Percentiles rank a stretch among this genome's conserved stretches.
phyloP scores from a whole-genome alignment of 2,329 filamentous ascomycete species.

The Tolypocladium inflatum region DNA sequence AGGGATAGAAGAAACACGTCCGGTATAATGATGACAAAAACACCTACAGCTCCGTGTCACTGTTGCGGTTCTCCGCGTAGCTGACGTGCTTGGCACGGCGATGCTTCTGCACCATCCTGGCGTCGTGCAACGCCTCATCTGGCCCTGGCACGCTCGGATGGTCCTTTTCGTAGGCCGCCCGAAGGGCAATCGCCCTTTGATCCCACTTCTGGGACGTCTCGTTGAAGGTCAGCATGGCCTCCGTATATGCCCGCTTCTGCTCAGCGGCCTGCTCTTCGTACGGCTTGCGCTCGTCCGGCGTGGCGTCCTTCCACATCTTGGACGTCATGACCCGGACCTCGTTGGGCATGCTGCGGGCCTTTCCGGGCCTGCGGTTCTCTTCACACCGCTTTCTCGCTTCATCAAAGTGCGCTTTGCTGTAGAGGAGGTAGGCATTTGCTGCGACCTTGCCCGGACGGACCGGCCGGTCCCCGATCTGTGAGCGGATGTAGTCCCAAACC shows the following conservation, averaged over 20 bases:
- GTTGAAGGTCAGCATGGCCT: slow-evolving; percentile 49
- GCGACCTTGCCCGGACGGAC: slow-evolving; percentile 62
- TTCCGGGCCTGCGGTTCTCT: slow-evolving; percentile 51
- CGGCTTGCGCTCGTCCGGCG: slow-evolving; percentile 60
- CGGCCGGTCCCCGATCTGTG: slow-evolving; percentile 64
- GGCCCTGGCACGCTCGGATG: slow-evolving; percentile 29
- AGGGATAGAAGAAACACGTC: slow-evolving; percentile 1
- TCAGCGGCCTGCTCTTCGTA: slow-evolving; percentile 66
- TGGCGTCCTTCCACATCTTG: slow-evolving; percentile 79
- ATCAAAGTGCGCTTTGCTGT: slow-evolving; percentile 72
- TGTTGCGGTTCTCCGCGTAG: slow-evolving; percentile 25
- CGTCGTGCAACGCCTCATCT: slow-evolving; percentile 12
- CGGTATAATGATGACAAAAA: background rate
- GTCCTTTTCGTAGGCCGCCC: slow-evolving; percentile 40
- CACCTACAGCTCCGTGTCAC: slow-evolving; percentile 13
- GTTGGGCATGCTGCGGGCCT: slow-evolving; percentile 59
- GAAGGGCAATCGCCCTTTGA: slow-evolving; percentile 46
- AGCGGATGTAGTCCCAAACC: slow-evolving; percentile 40
- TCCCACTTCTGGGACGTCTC: slow-evolving; percentile 64
- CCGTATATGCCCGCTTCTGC: slow-evolving; percentile 57
- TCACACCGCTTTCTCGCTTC: slow-evolving; percentile 50
- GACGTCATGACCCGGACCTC: slow-evolving; percentile 81
- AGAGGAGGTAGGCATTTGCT: slow-evolving; percentile 82
- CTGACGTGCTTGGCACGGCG: slow-evolving; percentile 27
- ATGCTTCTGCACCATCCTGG: slow-evolving; percentile 17